A percentile compares a stretch with the other conserved stretches of the same genome.
These are phyloP conservation scores for Phytophthora fragariae DNA, from an alignment of 352 stramenopile genomes.

Conservation along the genomic window DNA sequence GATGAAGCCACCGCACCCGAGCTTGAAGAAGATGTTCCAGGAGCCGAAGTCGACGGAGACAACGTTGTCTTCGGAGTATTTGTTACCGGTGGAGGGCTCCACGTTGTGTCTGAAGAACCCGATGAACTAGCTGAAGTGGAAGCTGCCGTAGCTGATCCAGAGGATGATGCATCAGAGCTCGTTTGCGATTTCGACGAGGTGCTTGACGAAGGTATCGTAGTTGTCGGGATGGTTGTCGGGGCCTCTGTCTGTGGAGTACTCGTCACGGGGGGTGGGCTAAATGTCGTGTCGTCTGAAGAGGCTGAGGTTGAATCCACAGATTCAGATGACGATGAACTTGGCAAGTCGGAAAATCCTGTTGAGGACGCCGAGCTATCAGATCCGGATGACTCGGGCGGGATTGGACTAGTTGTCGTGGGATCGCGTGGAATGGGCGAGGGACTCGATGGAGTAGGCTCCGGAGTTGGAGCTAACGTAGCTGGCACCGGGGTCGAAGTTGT, in stretches of 20 bases:
- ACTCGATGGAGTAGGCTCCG: conserved; percentile 26
- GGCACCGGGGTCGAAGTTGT: conserved; percentile 13
- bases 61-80: conserved; percentile 22
- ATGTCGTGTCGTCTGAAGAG: conserved; percentile 19
- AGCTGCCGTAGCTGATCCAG: conserved; percentile 22
- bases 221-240: conserved; percentile 22
- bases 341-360: conserved; percentile 8
- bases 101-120: conserved; percentile 22
- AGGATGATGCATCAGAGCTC: conserved; percentile 21
- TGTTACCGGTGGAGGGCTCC: conserved; percentile 38
- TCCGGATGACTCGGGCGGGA: conserved; percentile 17
- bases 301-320: conserved; percentile 5
- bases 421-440: conserved; percentile 31
- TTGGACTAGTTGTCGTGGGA: conserved; percentile 20
- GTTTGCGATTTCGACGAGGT: conserved; percentile 13
- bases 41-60: conserved; percentile 17
- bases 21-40: conserved; percentile 22
- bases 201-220: conserved; percentile 17
- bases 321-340: conserved; percentile 22
- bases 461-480: conserved; percentile 20
- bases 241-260: conserved; percentile 27
- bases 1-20: conserved; percentile 21
- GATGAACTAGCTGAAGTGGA: conserved; percentile 21
- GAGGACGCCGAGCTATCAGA: conserved; percentile 24
- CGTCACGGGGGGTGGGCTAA: conserved; percentile 39